These are phyloP conservation scores for Aspergillus quadrilineatus DNA, from an alignment of 2,329 filamentous ascomycete species.

Conservation along the genomic window DNA sequence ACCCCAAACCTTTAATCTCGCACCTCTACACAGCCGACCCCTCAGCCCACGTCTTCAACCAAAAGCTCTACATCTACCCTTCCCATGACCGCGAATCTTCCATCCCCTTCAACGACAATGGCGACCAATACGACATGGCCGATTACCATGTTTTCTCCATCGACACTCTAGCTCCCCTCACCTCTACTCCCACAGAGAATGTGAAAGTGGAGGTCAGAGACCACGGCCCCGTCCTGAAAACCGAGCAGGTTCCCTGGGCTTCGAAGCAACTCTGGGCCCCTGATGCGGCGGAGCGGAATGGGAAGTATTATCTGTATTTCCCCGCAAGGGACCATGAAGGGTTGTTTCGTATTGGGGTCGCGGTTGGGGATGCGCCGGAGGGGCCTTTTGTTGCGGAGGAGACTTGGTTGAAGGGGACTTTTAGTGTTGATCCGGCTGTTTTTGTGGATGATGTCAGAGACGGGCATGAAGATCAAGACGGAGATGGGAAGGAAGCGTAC, in stretches of 20 bases:
- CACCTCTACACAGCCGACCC: conserved; percentile 78
- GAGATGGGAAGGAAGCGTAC: conserved; percentile 49
- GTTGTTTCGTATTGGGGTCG: conserved; percentile 74
- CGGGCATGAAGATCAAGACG: not conserved
- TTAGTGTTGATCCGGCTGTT: conserved; percentile 72
- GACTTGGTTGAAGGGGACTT: conserved; percentile 65
- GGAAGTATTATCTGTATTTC: conserved; percentile 75
- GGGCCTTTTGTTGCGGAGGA: conserved; percentile 69
- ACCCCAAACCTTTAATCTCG: conserved; percentile 61
- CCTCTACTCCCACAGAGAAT: not conserved
- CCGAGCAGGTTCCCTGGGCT: conserved; percentile 71
- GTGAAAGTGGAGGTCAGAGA: conserved; percentile 64
- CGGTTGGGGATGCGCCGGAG: conserved; percentile 61
- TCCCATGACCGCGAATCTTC: conserved; percentile 76
- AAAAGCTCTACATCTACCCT: conserved; percentile 74
- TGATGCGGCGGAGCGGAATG: conserved; percentile 68
- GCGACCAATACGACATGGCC: conserved; percentile 80
- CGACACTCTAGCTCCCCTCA: not conserved
- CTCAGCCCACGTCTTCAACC: conserved; percentile 76
- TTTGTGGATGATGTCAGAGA: conserved; percentile 63
- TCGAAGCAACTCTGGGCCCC: conserved; percentile 79
- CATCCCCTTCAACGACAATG: conserved; percentile 77
- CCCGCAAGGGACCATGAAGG: conserved; percentile 69
- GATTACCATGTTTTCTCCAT: conserved; percentile 79
- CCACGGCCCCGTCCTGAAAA: conserved; percentile 67